Conservation (phyloP, 2,329 filamentous ascomycete genomes). For the Magnaporthiopsis poae region DNA sequence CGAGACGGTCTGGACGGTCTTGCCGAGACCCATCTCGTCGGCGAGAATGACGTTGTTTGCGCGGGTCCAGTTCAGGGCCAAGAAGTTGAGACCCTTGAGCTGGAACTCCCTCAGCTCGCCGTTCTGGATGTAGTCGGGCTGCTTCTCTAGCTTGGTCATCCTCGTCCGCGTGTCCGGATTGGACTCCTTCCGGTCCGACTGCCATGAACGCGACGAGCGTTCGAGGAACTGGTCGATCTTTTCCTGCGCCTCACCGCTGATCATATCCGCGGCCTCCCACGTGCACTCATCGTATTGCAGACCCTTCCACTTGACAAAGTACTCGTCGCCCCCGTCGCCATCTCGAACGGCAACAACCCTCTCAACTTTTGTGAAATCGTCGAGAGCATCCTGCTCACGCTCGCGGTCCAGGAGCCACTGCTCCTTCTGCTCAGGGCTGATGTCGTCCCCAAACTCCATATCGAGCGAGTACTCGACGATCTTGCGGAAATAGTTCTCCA, state of each 20-base stretch:
- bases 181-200: constrained; percentile 68
- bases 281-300: constrained; percentile 89
- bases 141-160: constrained; percentile 65
- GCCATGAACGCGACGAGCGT: constrained; percentile 68
- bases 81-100: constrained; percentile 84
- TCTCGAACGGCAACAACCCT: constrained; percentile 77
- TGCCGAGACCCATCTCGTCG: constrained; percentile 96
- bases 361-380: constrained; percentile 86
- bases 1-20: constrained; percentile 93
- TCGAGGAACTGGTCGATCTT: constrained; percentile 89
- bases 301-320: constrained; percentile 94
- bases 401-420: constrained; percentile 94
- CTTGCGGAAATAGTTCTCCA: constrained; percentile 92
- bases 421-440: constrained; percentile 76
- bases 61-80: constrained; percentile 91
- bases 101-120: constrained; percentile 89
- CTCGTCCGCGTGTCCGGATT: constrained; percentile 64
- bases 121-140: constrained; percentile 74
- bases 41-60: constrained; percentile 93
- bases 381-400: constrained; percentile 74
- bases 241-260: constrained; percentile 70
- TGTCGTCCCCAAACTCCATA: constrained; percentile 62
- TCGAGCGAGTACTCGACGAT: constrained; percentile 70
- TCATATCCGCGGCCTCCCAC: constrained; percentile 66
- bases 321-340: constrained; percentile 72